Evolutionary conservation across 495 filamentous ascomycete species (phyloP).

Genomic region (Immersiella caudata): DNA sequence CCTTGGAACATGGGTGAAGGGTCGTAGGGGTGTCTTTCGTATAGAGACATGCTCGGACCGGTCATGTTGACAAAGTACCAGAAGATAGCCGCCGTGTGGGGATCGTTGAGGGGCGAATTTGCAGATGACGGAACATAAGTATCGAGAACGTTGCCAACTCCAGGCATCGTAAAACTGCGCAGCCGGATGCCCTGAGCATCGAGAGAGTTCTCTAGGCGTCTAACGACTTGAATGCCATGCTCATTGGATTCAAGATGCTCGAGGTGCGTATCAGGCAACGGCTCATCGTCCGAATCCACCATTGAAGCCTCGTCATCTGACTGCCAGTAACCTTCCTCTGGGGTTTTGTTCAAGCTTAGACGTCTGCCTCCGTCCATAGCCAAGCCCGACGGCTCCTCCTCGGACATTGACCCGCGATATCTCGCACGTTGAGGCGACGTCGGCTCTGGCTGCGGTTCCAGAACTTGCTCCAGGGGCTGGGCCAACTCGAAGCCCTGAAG

Average conservation of each 20-base stretch:
- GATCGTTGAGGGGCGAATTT: conserved; percentile 81
- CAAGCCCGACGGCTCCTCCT: neutral
- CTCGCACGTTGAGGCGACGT: neutral
- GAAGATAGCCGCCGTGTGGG: conserved; percentile 82
- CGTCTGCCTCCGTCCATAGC: neutral
- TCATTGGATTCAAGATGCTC: conserved; percentile 41
- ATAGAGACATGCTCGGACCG: conserved; percentile 83
- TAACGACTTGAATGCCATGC: conserved; percentile 43
- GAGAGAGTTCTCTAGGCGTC: conserved; percentile 34
- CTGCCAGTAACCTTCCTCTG: conserved; percentile 45
- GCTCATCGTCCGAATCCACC: conserved; percentile 59
- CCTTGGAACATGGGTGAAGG: conserved; percentile 71
- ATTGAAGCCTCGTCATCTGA: conserved; percentile 70
- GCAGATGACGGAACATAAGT: conserved; percentile 73
- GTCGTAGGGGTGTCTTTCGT: conserved; percentile 81
- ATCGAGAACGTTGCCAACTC: conserved; percentile 65
- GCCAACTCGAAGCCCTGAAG: neutral
- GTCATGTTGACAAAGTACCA: conserved; percentile 91
- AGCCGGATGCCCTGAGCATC: conserved; percentile 43
- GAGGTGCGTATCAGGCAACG: conserved; percentile 32
- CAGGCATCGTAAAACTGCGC: conserved; percentile 48
- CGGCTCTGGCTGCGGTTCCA: too few species aligned
- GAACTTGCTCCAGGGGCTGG: neutral
- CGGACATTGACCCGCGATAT: conserved; percentile 8
- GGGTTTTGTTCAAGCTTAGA: conserved; percentile 2